Conservation (phyloP, 306 rosid genomes). For the Rosa chinensis region DNA sequence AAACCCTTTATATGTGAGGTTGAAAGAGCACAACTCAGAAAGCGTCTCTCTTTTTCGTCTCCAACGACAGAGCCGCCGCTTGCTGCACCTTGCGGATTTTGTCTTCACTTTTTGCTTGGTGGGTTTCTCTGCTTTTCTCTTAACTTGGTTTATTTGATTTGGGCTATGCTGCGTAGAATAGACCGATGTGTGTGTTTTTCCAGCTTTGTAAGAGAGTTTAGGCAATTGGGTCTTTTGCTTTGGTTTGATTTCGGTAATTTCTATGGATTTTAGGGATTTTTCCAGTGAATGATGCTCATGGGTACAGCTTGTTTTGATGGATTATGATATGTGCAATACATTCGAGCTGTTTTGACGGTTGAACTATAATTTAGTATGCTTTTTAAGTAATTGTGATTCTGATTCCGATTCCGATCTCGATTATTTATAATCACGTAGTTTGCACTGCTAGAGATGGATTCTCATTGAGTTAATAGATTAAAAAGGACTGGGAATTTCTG, state of each 20-base stretch:
- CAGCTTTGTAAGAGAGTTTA: neutral
- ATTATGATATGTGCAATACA: neutral
- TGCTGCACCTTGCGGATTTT: neutral
- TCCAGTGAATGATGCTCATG: neutral
- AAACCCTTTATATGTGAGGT: neutral
- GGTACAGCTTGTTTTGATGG: neutral
- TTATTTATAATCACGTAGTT: no score
- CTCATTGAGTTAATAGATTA: no score
- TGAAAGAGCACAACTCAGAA: no score
- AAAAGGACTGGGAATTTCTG: neutral
- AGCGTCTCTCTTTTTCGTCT: no score
- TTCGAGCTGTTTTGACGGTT: no score
- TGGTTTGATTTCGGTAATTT: neutral
- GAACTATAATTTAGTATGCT: no score
- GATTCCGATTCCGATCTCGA: no score
- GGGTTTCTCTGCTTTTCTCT: neutral
- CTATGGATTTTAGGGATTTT: neutral
- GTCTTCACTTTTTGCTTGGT: neutral
- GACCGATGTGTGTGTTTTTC: neutral
- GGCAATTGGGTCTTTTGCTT: neutral
- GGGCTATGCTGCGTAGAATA: neutral
- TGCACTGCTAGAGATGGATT: no score
- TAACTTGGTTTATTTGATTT: neutral
- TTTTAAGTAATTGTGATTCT: no score
- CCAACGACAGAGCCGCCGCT: neutral